A percentile compares a stretch with the other conserved stretches of the same genome.
Evolutionary conservation across 2,329 filamentous ascomycete genomes (phyloP).

Genomic region (Aspergillus caelatus): DNA sequence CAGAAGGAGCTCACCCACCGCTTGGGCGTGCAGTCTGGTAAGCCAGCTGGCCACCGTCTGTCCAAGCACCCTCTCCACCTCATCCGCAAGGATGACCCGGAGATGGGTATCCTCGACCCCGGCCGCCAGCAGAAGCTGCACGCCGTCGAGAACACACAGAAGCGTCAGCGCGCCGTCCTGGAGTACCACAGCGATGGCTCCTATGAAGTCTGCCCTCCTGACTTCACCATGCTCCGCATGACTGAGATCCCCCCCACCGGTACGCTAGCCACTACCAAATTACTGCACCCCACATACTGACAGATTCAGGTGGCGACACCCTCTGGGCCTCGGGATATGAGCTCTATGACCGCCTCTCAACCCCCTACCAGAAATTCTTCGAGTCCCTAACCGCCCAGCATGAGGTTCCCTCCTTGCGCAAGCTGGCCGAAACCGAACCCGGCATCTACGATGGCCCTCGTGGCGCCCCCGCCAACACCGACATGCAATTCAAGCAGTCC

Average conservation of each 20-base stretch:
- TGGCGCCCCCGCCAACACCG: neutral
- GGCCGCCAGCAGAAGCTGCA: constrained; percentile 1
- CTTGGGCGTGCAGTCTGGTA: constrained; percentile 47
- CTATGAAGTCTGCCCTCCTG: neutral
- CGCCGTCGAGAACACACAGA: neutral
- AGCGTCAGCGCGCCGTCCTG: neutral
- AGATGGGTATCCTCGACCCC: constrained; percentile 1
- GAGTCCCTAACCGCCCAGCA: constrained; percentile 37
- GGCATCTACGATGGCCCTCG: neutral
- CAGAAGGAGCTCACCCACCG: constrained; percentile 55
- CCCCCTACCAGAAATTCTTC: constrained; percentile 39
- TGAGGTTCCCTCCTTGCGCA: neutral
- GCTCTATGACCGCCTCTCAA: constrained; percentile 42
- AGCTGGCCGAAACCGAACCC: neutral
- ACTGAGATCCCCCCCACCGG: constrained; percentile 40
- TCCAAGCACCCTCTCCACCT: constrained; percentile 50
- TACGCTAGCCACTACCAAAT: neutral
- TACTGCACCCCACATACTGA: neutral
- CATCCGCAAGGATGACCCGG: constrained; percentile 44
- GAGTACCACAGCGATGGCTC: constrained; percentile 3
- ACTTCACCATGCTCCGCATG: constrained; percentile 18
- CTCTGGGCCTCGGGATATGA: constrained; percentile 47
- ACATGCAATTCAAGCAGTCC: neutral
- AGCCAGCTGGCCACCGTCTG: constrained; percentile 35
- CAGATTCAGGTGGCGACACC: constrained; percentile 31